Evolutionary conservation across 2,329 filamentous ascomycete species (phyloP), one percentile per base, ranked within the genome.

Genomic region (Arthrocladium fulminans): DNA sequence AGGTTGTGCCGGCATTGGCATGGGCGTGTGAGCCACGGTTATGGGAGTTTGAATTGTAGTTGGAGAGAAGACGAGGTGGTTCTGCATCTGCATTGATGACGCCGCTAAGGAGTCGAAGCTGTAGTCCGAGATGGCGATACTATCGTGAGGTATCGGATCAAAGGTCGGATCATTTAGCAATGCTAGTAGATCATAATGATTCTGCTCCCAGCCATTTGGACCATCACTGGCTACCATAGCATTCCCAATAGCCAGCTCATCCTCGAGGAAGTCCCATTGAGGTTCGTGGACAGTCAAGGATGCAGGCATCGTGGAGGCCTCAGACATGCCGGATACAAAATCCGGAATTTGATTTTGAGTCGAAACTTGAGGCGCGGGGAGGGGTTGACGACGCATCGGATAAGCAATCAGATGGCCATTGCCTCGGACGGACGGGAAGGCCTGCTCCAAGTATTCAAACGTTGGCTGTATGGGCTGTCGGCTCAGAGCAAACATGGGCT

Each of bases 401-500:
- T 47, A 47, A 4, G 34, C 32, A 15, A 47, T 13, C 5, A 47
- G n/a, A 12, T 40, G 29, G 9, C 15, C 32, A 15, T 27, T 29
- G 9, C 19, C 32, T 4, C 22, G n/a, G 15, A 8, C 24, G 9
- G 20, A 10, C 8, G 34, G 34, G 20, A 40, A 40, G 15, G 17
- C 37, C n/a, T 30, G 15, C 17, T 25, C 22, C 9, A 47, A 40
- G 12, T 40, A 22, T 22, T 9, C 23, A 19, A 40, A 40, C 2
- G 17, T 20, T 15, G 45, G 8, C 12, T 30, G 32, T 15, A 27
- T 39, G 10, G 34, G 20, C 12, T 29, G 9, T 47, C 45, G 34
- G 19, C 20, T 47, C 12, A 40, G 7, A 12, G 45, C 34, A 38
- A 56, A 57, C 3, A 50, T 47, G 24, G 54, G 51, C 15, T 50